These are phyloP conservation scores for Nitzschia sp. DNA, from an alignment of 108 stramenopile genomes.

Conservation along the genomic window DNA sequence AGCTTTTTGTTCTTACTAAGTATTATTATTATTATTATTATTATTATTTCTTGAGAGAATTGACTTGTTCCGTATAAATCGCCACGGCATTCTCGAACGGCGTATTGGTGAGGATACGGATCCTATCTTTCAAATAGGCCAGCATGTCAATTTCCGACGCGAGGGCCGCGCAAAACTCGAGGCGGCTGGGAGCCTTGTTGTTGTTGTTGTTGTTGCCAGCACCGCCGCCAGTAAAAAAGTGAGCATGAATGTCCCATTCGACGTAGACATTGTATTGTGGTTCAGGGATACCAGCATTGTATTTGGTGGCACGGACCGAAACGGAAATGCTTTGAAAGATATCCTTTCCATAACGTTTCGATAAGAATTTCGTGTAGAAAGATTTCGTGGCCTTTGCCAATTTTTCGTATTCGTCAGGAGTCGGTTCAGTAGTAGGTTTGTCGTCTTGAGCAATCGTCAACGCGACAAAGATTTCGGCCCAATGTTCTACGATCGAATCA, in stretches of 20 bases:
- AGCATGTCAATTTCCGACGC: slow-evolving; percentile 12
- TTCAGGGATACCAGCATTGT: slow-evolving; percentile 7
- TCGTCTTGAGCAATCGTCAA: neutral
- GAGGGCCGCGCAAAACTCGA: neutral
- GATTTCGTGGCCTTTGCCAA: neutral
- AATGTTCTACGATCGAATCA: neutral
- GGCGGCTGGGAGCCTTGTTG: slow-evolving; percentile 1
- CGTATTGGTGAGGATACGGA: neutral
- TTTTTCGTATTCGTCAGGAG: neutral
- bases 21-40: neutral
- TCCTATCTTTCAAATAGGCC: slow-evolving; percentile 1
- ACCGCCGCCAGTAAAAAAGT: no score
- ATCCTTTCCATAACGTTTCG: neutral
- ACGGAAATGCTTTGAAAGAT: slow-evolving; percentile 2
- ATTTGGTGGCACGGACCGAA: slow-evolving; percentile 5
- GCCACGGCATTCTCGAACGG: slow-evolving; percentile 14
- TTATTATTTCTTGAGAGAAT: neutral
- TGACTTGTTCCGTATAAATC: slow-evolving; percentile 15
- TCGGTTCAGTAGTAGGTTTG: neutral
- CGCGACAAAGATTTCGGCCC: neutral
- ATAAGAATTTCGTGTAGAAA: slow-evolving; percentile 8
- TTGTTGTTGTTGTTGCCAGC: neutral
- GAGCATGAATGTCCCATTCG: slow-evolving; percentile 1
- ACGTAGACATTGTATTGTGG: slow-evolving; percentile 12
- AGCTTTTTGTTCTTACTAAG: no score